Evolutionary conservation across 1,284 basidiomycete species (phyloP), one percentile per base, ranked within the genome.

Genomic region (Ceratorhiza oryzae-sativae): DNA sequence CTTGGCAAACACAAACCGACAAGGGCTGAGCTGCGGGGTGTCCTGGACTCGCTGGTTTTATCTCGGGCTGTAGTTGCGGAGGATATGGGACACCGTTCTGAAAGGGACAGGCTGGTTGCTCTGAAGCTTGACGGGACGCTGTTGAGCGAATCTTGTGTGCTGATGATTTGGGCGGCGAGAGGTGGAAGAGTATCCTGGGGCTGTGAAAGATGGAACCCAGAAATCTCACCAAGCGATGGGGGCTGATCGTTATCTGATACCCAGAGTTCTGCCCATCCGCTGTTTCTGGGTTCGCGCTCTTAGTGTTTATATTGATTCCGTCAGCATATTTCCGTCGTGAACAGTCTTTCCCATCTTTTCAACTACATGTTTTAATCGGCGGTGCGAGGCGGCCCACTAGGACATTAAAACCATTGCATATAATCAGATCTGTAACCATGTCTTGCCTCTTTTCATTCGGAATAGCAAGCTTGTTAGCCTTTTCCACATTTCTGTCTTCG

Each of bases 1-100:
- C 65, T 68, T n/a, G 65, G 65, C 51, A 80, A 80, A 42, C 83
- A 86, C 18, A 85, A 83, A 72, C 90, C 88, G 3, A 86, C 83
- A 0, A 72, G 79, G 0, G 81, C 81, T 36, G 90, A 93, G 77
- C 82, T 93, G 1, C 75, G 76, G 5, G 78, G 87, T 46, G 86
- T 93, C 9, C 80, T 91, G 9, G 90, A 92, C 72, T 87, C 89
- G 0, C 81, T 93, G 45, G 84, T 88, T 3, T 86, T 90, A 0
- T 88, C 91, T 12, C 86, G 87, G n/a, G 90, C 90, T 42, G 79
- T 93, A 72, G 79, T 92, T 1, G 81, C 89, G 48, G 92, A 93
- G 76, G 87, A 89, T 46, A 32, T 41, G 6, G 55, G 53, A 10
- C 67, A 59, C 27, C 53, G 41, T 13, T 53, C 83, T 0, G 84